Evolutionary conservation across 2,329 filamentous ascomycete species (phyloP).

Genomic region (Dactylellina parvicollis): DNA sequence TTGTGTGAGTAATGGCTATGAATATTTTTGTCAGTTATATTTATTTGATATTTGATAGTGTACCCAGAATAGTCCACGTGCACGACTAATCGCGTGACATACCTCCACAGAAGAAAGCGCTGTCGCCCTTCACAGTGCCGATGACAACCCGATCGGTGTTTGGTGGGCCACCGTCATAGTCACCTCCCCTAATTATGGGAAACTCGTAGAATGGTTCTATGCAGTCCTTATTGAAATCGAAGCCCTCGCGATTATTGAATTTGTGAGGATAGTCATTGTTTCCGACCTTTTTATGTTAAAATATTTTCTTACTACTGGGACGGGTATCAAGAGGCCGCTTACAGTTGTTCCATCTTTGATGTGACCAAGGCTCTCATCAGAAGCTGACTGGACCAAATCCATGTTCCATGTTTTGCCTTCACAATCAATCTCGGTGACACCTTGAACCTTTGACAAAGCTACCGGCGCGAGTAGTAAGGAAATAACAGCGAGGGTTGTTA

Average conservation of each 20-base stretch:
- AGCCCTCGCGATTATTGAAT: constrained; percentile 64
- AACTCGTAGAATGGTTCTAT: constrained; percentile 63
- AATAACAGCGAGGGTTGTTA: constrained; percentile 24
- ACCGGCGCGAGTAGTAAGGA: constrained; percentile 23
- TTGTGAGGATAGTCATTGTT: constrained; percentile 63
- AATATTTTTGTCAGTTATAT: background rate
- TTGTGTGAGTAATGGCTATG: constrained; percentile 36
- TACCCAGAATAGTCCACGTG: background rate
- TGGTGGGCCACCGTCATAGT: constrained; percentile 61
- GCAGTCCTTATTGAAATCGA: constrained; percentile 61
- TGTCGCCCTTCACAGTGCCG: constrained; percentile 49
- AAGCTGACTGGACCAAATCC: constrained; percentile 53
- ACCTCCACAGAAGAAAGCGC: constrained; percentile 54
- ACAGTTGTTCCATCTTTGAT: constrained; percentile 55
- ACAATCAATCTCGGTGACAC: constrained; percentile 51
- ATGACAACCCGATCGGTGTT: constrained; percentile 55
- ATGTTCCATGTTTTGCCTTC: constrained; percentile 36
- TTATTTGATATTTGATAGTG: background rate
- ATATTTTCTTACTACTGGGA: too few species aligned
- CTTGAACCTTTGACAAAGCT: constrained; percentile 36
- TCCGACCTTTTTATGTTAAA: constrained; percentile 54
- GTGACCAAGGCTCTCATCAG: constrained; percentile 53
- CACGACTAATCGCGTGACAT: constrained; percentile 55
- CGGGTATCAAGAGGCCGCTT: background rate
- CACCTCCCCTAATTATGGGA: constrained; percentile 61